A percentile compares a stretch with the other conserved stretches of the same genome.
These are phyloP conservation scores for Kwoniella sp. DNA, from an alignment of 768 basidiomycete genomes.

Conservation along the genomic window DNA sequence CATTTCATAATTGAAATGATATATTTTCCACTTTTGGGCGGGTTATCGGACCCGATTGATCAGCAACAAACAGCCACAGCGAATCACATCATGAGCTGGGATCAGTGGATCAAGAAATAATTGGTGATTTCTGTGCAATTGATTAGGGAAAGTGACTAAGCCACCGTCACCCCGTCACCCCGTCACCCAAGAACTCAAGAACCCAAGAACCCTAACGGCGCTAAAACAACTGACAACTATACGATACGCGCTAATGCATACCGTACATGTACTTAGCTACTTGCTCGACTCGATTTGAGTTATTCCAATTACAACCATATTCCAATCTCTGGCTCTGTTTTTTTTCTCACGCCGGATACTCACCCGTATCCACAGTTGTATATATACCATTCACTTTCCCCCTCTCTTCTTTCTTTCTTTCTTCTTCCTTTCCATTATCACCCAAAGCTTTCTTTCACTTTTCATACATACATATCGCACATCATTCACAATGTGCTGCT, in stretches of 20 bases:
- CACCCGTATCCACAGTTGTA: background rate
- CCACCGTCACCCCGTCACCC: background rate
- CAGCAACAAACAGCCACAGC: no score
- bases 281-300: slow-evolving; percentile 10
- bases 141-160: background rate
- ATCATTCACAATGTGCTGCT: slow-evolving; percentile 20
- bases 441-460: background rate
- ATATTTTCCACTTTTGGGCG: background rate
- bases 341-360: slow-evolving; percentile 13
- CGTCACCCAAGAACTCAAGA: no score
- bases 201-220: background rate
- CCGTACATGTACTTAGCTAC: no score
- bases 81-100: no score
- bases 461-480: slow-evolving; percentile 1
- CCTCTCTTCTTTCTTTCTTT: slow-evolving; percentile 6
- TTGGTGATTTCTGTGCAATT: no score
- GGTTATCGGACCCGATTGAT: background rate
- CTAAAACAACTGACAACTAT: no score
- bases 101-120: background rate
- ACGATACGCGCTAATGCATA: slow-evolving; percentile 3
- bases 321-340: no score
- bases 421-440: slow-evolving; percentile 5
- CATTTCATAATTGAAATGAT: background rate
- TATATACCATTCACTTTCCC: slow-evolving; percentile 4
- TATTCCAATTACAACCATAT: slow-evolving; percentile 2